Percentiles rank a stretch among this genome's conserved stretches.
These are phyloP conservation scores for Truncatella angustata DNA, from an alignment of 2,329 filamentous ascomycete genomes.

Conservation along the genomic window DNA sequence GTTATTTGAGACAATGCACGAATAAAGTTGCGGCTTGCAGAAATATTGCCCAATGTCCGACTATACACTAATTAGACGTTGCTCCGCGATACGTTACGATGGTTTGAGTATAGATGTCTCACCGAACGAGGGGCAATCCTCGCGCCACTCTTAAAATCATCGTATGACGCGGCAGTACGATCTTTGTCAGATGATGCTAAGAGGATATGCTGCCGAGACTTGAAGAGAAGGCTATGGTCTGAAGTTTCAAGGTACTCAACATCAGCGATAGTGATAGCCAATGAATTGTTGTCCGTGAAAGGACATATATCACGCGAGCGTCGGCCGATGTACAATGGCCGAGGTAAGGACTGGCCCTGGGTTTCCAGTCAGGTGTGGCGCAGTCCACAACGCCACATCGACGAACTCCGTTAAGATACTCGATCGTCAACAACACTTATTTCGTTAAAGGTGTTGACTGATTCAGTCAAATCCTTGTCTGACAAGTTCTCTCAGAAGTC, in stretches of 20 bases:
- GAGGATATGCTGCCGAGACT: background rate
- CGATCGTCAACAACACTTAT: too few species aligned
- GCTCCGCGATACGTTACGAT: background rate
- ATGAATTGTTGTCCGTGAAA: background rate
- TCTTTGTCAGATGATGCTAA: background rate
- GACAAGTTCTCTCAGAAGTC: too few species aligned
- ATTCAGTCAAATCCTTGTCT: too few species aligned
- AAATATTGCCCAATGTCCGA: background rate
- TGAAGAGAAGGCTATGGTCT: background rate
- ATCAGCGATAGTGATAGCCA: background rate
- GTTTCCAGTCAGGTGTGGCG: too few species aligned
- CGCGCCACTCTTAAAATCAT: background rate
- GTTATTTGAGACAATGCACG: background rate
- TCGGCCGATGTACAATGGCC: too few species aligned
- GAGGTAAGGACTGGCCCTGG: too few species aligned
- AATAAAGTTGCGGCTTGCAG: background rate
- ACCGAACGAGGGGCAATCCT: background rate
- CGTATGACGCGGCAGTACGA: background rate
- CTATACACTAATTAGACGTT: background rate
- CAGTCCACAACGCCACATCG: too few species aligned
- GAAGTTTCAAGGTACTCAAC: background rate
- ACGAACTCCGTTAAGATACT: too few species aligned
- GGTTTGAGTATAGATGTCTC: background rate
- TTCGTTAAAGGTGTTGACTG: too few species aligned
- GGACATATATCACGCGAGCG: too few species aligned